Evolutionary conservation across 169 alveolate species (phyloP), one percentile per base, ranked within the genome.

Genomic region (Eimeria sp.): DNA sequence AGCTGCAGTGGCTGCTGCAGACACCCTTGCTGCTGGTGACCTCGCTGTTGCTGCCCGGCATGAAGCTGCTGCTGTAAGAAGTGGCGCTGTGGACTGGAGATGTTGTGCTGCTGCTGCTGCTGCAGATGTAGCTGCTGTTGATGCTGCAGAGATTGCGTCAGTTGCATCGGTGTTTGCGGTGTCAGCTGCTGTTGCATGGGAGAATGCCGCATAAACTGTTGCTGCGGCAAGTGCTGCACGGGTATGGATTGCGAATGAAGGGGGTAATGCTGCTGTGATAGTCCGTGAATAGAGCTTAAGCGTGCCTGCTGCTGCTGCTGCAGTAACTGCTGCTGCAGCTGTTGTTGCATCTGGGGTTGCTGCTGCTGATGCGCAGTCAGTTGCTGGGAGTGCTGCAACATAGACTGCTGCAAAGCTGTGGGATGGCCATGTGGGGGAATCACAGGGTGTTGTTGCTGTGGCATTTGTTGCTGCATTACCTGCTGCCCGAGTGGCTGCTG

Each of bases 211-310:
- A 82, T 56, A 56, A 52, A 82, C 37, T 85, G 91, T 30, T 85
- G 91, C 58, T 85, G 91, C 80, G 27, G 78, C n/a, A 85, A n/a
- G 43, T 20, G 91, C 80, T 85, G 93, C 82, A 87, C 64, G n/a
- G 43, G 49, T 66, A 87, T 60, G 30, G 66, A 33, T 37, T 87
- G 91, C 60, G 62, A 20, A 9, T 33, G 93, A 60, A 64, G 93
- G 43, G 82, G 46, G 93, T 62, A 87, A 33, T 46, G 46, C 18
- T 87, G 93, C 23, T 60, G 93, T 13, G 93, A 58, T 40, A 87
- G 54, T 72, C 89, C 91, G 14, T 64, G 72, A 6, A 56, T 16
- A 71, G 72, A 85, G 82, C 62, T 27, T 78, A 78, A 37, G 10
- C 49, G 85, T 30, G 54, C 66, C 77, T 91, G 85, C 77, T 62